phyloP scores from a whole-genome alignment of 495 filamentous ascomycete species.

The Neurospora sp. region DNA sequence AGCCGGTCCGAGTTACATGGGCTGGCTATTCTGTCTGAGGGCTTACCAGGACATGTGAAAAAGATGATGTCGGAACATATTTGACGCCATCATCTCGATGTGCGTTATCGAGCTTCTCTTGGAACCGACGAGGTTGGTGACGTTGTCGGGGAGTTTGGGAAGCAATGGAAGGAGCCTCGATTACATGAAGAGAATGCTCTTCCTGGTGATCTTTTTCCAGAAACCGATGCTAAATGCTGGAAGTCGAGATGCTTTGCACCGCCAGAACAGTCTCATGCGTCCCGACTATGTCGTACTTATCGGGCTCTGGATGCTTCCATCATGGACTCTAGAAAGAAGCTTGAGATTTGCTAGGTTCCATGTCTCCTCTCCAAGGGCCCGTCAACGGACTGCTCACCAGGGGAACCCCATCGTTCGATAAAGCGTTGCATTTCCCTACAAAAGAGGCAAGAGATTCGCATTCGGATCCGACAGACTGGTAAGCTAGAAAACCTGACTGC shows the following conservation, averaged over 20 bases:
- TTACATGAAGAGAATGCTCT: not conserved
- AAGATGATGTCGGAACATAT: not conserved
- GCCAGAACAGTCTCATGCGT: not conserved
- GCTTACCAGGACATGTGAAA: not conserved
- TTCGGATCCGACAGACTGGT: not conserved
- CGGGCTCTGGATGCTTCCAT: too few species aligned
- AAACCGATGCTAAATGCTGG: not conserved
- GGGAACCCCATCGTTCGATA: not conserved
- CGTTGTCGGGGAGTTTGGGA: not conserved
- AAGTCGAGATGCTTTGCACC: not conserved
- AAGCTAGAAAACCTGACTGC: not conserved
- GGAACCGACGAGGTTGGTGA: not conserved
- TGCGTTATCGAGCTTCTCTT: not conserved
- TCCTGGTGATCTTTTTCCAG: not conserved
- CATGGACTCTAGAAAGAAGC: not conserved
- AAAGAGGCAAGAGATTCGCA: not conserved
- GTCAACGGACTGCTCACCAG: not conserved
- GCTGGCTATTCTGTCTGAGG: too few species aligned
- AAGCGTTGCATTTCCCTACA: not conserved
- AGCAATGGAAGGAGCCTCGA: not conserved
- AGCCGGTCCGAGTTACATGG: not conserved
- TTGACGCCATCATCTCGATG: not conserved
- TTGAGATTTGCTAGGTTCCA: too few species aligned
- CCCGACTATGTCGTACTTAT: too few species aligned
- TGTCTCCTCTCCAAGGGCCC: not conserved